These are phyloP conservation scores for Sporothrix luriei DNA, from an alignment of 2,329 filamentous ascomycete species.

Conservation along the genomic window DNA sequence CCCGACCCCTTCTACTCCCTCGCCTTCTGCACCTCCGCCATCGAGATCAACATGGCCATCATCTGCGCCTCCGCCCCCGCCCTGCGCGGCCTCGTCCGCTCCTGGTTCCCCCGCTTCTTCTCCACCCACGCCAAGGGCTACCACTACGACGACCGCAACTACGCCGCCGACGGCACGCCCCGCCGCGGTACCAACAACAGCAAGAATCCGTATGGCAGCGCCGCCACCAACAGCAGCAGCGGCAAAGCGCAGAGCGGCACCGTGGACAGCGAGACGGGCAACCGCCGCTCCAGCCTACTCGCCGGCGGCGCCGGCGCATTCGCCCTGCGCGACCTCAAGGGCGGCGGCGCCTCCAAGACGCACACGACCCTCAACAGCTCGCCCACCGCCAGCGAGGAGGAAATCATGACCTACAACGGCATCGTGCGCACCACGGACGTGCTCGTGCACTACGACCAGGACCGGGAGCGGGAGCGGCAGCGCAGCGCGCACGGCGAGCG, in stretches of 20 bases:
- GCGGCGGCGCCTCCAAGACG: conserved; percentile 32
- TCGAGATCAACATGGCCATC: conserved; percentile 49
- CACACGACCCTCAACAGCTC: conserved; percentile 44
- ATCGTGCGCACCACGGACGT: conserved; percentile 46
- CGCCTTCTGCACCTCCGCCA: conserved; percentile 44
- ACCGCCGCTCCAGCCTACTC: conserved; percentile 14
- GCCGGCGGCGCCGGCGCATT: conserved; percentile 19
- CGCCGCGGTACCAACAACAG: neutral
- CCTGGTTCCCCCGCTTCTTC: conserved; percentile 36
- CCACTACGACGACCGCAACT: conserved; percentile 9
- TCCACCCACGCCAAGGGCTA: conserved; percentile 29
- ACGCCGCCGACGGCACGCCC: neutral
- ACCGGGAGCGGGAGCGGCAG: conserved; percentile 27
- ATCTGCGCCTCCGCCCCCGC: conserved; percentile 47
- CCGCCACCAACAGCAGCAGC: neutral
- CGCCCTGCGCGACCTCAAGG: conserved; percentile 40
- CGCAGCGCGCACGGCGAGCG: conserved; percentile 24
- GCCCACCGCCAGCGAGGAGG: conserved; percentile 44
- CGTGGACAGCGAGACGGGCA: neutral
- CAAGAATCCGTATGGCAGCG: neutral
- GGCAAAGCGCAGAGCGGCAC: neutral
- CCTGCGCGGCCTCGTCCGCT: conserved; percentile 33
- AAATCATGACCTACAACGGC: conserved; percentile 47
- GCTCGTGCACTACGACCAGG: conserved; percentile 35
- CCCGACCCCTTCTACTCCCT: conserved; percentile 41